Conservation (phyloP, 345 rosid genomes). For the Stellera chamaejasme region DNA sequence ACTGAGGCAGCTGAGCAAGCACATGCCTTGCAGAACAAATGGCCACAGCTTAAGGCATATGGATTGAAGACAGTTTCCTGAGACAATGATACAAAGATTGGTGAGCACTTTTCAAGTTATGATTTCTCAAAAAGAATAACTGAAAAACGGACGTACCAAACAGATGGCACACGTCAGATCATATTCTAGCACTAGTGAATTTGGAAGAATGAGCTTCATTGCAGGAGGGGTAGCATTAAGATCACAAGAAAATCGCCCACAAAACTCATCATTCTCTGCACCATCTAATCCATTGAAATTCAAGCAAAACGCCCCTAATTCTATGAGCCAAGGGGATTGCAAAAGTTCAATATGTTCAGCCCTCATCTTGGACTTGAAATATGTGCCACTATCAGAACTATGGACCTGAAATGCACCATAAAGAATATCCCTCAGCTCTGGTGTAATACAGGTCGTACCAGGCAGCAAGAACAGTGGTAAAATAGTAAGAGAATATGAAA, state of each 20-base stretch:
- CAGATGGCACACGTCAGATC: slow-evolving; percentile 79
- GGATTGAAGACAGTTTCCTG: slow-evolving; percentile 89
- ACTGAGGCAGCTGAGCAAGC: slow-evolving; percentile 89
- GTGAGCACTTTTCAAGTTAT: not conserved
- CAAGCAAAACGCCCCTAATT: slow-evolving; percentile 81
- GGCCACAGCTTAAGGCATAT: slow-evolving; percentile 80
- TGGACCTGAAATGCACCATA: slow-evolving; percentile 47
- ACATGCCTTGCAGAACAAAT: slow-evolving; percentile 85
- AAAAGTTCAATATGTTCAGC: slow-evolving; percentile 78
- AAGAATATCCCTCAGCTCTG: slow-evolving; percentile 3
- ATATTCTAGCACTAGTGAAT: slow-evolving; percentile 58
- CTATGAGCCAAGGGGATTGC: slow-evolving; percentile 95
- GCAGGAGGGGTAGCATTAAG: slow-evolving; percentile 39
- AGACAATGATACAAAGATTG: not conserved
- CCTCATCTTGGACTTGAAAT: slow-evolving; percentile 73
- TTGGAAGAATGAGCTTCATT: slow-evolving; percentile 53
- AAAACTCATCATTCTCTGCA: slow-evolving; percentile 33
- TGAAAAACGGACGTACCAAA: slow-evolving; percentile 40
- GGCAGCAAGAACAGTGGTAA: not conserved
- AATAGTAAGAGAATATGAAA: slow-evolving; percentile 3
- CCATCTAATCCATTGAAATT: slow-evolving; percentile 46
- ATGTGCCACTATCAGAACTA: slow-evolving; percentile 69
- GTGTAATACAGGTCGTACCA: not conserved
- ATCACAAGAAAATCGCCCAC: slow-evolving; percentile 51
- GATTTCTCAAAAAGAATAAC: slow-evolving; percentile 3